Base-by-base conservation (phyloP, 495 filamentous ascomycete species). In the Penicillium chermesinum region DNA sequence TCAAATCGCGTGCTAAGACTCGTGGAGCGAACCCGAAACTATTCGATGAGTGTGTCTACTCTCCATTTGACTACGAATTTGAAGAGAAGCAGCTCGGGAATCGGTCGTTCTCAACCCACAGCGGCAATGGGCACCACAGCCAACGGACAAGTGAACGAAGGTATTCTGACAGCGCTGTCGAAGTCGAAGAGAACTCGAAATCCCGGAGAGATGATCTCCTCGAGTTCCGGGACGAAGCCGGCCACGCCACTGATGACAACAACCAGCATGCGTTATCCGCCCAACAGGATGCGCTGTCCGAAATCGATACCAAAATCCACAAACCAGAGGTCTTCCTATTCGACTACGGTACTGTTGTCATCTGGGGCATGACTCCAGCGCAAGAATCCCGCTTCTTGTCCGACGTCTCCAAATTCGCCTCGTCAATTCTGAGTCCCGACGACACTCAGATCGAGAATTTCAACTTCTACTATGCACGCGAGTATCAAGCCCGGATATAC, bases 291-390 rank as follows among this genome's bases (percentile, higher is more conserved):
- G 57, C 63, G 20, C 52, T 53, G 18, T 61, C 67, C 9, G 61
- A 72, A 58, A 69, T 80, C 62, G 55, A 76, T 49, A 91, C 80
- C 16, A 74, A 76, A 63, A 87, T 96, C 9, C 88, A 95, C 62
- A 95, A 83, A 1, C 90, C 91, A 0, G 93, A 98, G 65, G 77
- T 96, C 8, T 97, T 98, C 65, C 77, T 98, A 17, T 98, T 96
- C 62, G 86, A 95, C 54, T 98, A 98, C 59, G 93, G 93, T 34
- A 94, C 95, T n/a, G 87, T 96, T n/a, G 93, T 98, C n/a, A 91
- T 97, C 63, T 98, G 93, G 93, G 93, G 93, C 49, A 95, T 98
- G 91, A 83, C 87, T 1, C 67, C 85, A 7, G 73, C 79, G 7
- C 83, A 98, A 52, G 93, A 98, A 65, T 80, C 85, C 38, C 77